Percentiles rank a stretch among this genome's conserved stretches.
Evolutionary conservation across 768 basidiomycete species (phyloP).

Genomic region (Collybia nuda): DNA sequence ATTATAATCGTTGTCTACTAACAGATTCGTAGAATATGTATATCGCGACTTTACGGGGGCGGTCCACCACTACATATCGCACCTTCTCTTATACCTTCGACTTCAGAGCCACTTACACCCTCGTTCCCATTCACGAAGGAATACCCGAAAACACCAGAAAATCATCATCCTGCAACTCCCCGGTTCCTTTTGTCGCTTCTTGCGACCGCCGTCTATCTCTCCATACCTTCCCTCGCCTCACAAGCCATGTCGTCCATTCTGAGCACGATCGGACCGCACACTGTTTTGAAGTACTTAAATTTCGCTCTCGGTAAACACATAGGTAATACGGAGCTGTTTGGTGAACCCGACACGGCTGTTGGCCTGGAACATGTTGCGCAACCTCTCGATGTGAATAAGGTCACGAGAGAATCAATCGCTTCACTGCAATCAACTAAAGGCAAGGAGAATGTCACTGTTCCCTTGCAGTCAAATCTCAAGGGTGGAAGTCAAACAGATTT

Average conservation of each 20-base stretch:
- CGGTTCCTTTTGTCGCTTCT: slow-evolving; percentile 83
- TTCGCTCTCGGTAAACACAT: slow-evolving; percentile 80
- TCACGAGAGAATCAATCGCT: neutral
- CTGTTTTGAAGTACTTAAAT: slow-evolving; percentile 71
- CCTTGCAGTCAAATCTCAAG: too few relatives aligned
- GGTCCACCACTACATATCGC: slow-evolving; percentile 75
- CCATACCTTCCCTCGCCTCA: slow-evolving; percentile 72
- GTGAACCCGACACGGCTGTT: slow-evolving; percentile 59
- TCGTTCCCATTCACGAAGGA: slow-evolving; percentile 44
- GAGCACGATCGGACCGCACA: slow-evolving; percentile 75
- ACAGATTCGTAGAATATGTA: slow-evolving; percentile 60
- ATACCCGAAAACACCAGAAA: slow-evolving; percentile 37
- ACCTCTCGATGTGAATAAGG: slow-evolving; percentile 36
- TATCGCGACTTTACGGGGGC: slow-evolving; percentile 85
- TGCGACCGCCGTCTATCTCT: slow-evolving; percentile 84
- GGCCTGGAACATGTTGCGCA: slow-evolving; percentile 71
- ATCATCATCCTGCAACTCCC: slow-evolving; percentile 75
- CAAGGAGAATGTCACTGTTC: neutral
- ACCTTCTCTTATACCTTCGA: slow-evolving; percentile 61
- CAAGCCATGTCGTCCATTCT: slow-evolving; percentile 74
- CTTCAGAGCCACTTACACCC: slow-evolving; percentile 69
- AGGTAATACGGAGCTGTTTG: slow-evolving; percentile 27
- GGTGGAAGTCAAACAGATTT: neutral
- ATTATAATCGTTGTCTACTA: neutral
- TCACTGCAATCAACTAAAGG: neutral